Evolutionary conservation across 768 basidiomycete genomes (phyloP).

Genomic region (Termitomyces sp.): DNA sequence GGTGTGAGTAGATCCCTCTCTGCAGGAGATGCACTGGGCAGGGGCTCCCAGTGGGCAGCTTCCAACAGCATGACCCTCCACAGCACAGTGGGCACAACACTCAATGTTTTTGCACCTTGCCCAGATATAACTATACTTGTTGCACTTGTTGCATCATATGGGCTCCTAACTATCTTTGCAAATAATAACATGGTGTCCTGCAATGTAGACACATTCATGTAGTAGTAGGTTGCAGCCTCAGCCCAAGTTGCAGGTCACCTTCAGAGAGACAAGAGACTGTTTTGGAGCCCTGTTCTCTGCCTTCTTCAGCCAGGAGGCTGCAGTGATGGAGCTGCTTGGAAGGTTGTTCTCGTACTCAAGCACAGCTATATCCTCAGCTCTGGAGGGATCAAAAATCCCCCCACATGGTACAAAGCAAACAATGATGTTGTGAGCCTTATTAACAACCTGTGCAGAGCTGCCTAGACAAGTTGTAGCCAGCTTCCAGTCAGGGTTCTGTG

Average conservation of each 20-base stretch:
- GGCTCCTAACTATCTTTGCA: conserved; percentile 1
- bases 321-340: neutral
- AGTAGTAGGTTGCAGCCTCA: neutral
- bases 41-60: neutral
- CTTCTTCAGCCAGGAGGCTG: conserved; percentile 1
- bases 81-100: neutral
- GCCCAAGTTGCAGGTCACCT: neutral
- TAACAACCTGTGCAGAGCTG: neutral
- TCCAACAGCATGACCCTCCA: neutral
- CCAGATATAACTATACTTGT: neutral
- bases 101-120: neutral
- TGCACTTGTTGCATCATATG: neutral
- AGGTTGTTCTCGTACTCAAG: neutral
- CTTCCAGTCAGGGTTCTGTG: neutral
- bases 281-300: neutral
- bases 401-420: neutral
- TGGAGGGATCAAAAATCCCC: neutral
- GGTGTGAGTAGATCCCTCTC: neutral
- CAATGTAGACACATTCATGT: neutral
- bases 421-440: neutral
- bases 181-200: neutral
- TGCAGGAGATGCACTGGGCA: neutral
- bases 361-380: neutral
- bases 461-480: neutral
- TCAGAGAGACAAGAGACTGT: neutral